These are phyloP conservation scores for Neurospora sp. DNA, from an alignment of 495 filamentous ascomycete genomes.

Conservation along the genomic window DNA sequence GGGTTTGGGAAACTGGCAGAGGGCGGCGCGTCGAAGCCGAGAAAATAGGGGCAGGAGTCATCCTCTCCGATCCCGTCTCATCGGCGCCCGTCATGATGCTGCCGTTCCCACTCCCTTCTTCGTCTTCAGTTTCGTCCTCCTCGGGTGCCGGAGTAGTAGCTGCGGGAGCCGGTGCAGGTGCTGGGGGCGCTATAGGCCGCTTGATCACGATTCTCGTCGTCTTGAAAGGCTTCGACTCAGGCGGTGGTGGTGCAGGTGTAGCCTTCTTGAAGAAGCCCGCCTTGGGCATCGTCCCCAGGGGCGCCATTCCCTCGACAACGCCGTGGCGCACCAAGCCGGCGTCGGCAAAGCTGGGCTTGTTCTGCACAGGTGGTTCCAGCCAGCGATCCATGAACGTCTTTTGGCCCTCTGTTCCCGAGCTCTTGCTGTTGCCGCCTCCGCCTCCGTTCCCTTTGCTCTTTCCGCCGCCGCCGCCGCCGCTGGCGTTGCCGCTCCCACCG, in stretches of 20 bases:
- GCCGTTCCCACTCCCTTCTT: slow-evolving; percentile 13
- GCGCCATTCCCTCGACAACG: slow-evolving; percentile 60
- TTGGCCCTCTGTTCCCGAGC: slow-evolving; percentile 22
- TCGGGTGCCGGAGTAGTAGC: slow-evolving; percentile 11
- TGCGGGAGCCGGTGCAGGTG: slow-evolving; percentile 1
- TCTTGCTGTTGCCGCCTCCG: slow-evolving; percentile 9
- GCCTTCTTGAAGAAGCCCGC: slow-evolving; percentile 33
- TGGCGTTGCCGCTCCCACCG: background rate
- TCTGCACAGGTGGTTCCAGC: slow-evolving; percentile 59
- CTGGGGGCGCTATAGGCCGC: slow-evolving; percentile 12
- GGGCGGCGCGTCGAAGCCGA: background rate
- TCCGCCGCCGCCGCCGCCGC: background rate
- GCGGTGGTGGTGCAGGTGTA: slow-evolving; percentile 11
- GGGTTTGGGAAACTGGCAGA: background rate
- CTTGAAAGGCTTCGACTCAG: slow-evolving; percentile 2
- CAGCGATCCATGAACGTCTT: slow-evolving; percentile 45
- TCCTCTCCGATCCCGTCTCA: slow-evolving; percentile 12
- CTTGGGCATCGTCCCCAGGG: slow-evolving; percentile 55
- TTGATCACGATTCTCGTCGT: slow-evolving; percentile 32
- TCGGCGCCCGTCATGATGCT: background rate
- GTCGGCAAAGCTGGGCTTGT: slow-evolving; percentile 64
- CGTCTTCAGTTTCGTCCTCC: slow-evolving; percentile 25
- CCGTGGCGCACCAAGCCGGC: slow-evolving; percentile 50
- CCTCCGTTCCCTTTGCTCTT: background rate
- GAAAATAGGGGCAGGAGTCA: background rate